A percentile compares a stretch with the other conserved stretches of the same genome.
Conservation (phyloP, 257 asterid genomes). For the Anisodus tanguticus region DNA sequence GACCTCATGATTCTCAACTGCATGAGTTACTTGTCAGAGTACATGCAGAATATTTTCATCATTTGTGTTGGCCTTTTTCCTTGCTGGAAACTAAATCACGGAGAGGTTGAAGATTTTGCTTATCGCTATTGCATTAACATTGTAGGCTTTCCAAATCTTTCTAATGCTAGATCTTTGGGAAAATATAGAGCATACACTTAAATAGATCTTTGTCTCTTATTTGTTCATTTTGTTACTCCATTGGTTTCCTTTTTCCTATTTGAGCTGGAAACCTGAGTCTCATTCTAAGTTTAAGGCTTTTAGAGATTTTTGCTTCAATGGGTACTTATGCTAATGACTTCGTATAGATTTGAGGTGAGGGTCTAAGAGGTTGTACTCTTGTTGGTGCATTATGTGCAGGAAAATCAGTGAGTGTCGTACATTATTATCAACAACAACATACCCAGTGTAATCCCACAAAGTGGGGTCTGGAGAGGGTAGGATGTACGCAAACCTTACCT, state of each 20-base stretch:
- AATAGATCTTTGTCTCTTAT: conserved; percentile 5
- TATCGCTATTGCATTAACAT: neutral
- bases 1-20: neutral
- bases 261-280: conserved; percentile 23
- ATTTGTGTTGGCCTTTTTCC: neutral
- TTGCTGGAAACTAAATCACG: neutral
- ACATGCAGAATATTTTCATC: neutral
- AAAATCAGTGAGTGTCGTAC: neutral
- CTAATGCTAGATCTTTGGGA: conserved; percentile 12
- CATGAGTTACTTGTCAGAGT: neutral
- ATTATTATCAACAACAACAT: too few species aligned
- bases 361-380: conserved; percentile 8
- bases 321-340: neutral
- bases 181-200: neutral
- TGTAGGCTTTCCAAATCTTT: neutral
- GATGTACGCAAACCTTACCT: too few species aligned
- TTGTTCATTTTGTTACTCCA: neutral
- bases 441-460: too few species aligned
- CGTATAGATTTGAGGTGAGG: neutral
- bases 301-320: conserved; percentile 10
- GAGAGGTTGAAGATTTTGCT: conserved; percentile 12
- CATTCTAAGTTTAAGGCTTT: conserved; percentile 16
- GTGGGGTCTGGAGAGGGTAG: too few species aligned
- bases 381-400: conserved; percentile 22
- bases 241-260: conserved; percentile 23